Evolutionary conservation across 305 asterid species (phyloP).

Genomic region (Fraxinus dipetala): DNA sequence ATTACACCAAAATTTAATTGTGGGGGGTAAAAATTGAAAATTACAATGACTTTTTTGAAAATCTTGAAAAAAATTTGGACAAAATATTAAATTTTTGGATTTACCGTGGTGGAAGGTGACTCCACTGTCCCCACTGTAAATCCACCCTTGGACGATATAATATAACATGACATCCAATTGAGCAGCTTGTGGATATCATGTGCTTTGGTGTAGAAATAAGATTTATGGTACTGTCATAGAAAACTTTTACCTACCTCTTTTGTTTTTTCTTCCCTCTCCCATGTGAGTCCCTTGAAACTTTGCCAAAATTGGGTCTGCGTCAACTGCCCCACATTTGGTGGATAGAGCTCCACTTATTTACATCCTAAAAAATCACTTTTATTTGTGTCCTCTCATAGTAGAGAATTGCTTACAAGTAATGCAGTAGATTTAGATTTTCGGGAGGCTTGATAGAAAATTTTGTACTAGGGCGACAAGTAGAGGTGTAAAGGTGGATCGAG

Average conservation of each 20-base stretch:
- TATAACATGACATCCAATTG: not conserved
- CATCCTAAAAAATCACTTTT: not conserved
- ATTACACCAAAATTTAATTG: too few relatives aligned
- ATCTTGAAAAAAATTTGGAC: too few relatives aligned
- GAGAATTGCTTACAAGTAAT: not conserved
- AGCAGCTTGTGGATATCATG: slow-evolving; percentile 9
- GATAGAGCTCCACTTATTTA: not conserved
- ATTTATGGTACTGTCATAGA: slow-evolving; percentile 8
- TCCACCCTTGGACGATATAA: not conserved
- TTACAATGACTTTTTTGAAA: too few relatives aligned
- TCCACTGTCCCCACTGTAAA: too few relatives aligned
- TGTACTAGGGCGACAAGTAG: not conserved
- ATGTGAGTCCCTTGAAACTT: slow-evolving; percentile 6
- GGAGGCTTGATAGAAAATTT: not conserved
- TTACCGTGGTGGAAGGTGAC: too few relatives aligned
- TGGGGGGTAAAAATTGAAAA: too few relatives aligned
- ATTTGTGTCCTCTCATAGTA: not conserved
- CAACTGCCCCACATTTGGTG: slow-evolving; percentile 4
- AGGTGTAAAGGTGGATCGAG: not conserved
- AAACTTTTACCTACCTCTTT: slow-evolving; percentile 13
- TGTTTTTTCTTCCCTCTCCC: slow-evolving; percentile 9
- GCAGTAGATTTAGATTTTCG: not conserved
- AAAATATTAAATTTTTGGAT: too few relatives aligned
- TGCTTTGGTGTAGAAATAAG: slow-evolving; percentile 10
- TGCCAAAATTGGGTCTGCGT: not conserved